These are phyloP conservation scores for Actinidia arguta DNA, from an alignment of 179 eudicot species.

Conservation along the genomic window DNA sequence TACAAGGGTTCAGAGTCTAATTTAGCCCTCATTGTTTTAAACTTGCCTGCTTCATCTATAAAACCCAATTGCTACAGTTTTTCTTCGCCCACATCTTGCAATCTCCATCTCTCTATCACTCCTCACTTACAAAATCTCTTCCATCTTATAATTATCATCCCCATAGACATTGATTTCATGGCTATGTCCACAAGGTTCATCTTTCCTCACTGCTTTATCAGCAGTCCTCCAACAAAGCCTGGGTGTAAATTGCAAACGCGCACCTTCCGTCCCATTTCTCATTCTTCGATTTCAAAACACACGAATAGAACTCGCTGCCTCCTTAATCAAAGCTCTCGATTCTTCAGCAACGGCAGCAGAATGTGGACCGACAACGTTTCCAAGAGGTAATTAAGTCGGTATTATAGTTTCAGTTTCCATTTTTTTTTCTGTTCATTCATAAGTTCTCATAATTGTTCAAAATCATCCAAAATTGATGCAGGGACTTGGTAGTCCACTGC, in stretches of 20 bases:
- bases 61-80: not conserved
- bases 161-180: not conserved
- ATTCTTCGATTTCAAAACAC: not conserved
- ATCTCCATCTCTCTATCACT: not conserved
- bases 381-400: not conserved
- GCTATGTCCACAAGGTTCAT: not conserved
- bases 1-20: no score
- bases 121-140: no score
- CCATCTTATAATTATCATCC: not conserved
- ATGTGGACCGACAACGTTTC: not conserved
- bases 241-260: not conserved
- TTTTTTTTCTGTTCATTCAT: not conserved
- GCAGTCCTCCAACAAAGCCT: not conserved
- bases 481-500: conserved; percentile 30
- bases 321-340: not conserved
- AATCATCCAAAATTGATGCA: conserved; percentile 14
- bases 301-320: not conserved
- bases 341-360: not conserved
- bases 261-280: not conserved
- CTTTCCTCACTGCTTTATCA: not conserved
- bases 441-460: not conserved
- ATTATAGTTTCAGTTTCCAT: not conserved
- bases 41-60: not conserved
- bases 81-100: not conserved
- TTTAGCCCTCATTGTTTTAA: no score